phyloP scores from a whole-genome alignment of 169 alveolate species.

The Plasmodium knowlesi region DNA sequence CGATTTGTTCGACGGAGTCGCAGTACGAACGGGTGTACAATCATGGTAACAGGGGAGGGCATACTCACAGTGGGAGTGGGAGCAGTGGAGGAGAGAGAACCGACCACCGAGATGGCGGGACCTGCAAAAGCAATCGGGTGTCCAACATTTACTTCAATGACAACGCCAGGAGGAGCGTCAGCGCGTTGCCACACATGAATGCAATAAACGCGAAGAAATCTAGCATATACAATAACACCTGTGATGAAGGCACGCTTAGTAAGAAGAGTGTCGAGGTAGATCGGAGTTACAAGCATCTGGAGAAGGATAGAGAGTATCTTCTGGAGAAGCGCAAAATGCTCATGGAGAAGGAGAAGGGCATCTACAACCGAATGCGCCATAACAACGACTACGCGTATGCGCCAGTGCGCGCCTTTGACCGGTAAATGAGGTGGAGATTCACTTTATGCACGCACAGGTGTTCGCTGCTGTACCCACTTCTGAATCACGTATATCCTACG shows the following conservation, averaged over 20 bases:
- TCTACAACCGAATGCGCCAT: constrained; percentile 27
- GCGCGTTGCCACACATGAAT: constrained; percentile 67
- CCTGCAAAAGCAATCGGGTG: constrained; percentile 62
- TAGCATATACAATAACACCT: neutral
- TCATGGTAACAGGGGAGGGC: neutral
- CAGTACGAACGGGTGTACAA: constrained; percentile 24
- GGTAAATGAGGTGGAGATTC: constrained; percentile 1
- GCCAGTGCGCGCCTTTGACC: constrained; percentile 21
- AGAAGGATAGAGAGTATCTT: constrained; percentile 64
- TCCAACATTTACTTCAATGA: constrained; percentile 66
- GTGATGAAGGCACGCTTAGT: constrained; percentile 9
- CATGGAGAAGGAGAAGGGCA: constrained; percentile 58
- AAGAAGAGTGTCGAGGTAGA: neutral
- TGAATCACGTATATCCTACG: neutral
- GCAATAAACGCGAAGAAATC: constrained; percentile 8
- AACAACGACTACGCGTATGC: constrained; percentile 21
- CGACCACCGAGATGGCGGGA: neutral
- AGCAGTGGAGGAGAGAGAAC: neutral
- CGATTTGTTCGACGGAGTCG: constrained; percentile 18
- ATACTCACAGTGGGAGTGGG: neutral
- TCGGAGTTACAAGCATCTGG: constrained; percentile 45
- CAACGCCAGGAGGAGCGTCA: constrained; percentile 66
- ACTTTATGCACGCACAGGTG: neutral
- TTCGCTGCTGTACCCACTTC: neutral
- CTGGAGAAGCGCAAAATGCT: constrained; percentile 55